phyloP scores from a whole-genome alignment of 495 filamentous ascomycete genomes.

The Trichoderma orchidacearum region DNA sequence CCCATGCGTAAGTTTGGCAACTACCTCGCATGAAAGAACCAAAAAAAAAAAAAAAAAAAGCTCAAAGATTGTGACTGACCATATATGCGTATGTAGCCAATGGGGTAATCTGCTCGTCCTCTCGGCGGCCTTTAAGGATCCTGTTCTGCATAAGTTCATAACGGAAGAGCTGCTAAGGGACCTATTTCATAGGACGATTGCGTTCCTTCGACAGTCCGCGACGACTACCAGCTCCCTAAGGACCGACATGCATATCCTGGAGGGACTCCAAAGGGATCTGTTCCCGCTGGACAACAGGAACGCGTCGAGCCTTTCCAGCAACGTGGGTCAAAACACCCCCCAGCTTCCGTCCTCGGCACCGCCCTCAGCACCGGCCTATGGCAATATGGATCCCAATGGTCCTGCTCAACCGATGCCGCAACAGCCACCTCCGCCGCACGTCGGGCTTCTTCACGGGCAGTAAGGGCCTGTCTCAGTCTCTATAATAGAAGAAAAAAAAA shows the following conservation, averaged over 20 bases:
- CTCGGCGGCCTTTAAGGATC: constrained; percentile 58
- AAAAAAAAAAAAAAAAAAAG: not conserved
- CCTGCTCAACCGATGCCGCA: constrained; percentile 1
- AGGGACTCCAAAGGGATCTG: constrained; percentile 42
- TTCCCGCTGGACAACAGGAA: constrained; percentile 10
- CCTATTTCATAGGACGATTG: constrained; percentile 52
- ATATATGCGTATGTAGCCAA: constrained; percentile 48
- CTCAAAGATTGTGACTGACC: constrained; percentile 3
- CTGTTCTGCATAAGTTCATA: constrained; percentile 37
- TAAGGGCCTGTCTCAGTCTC: too few relatives aligned
- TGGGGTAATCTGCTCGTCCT: constrained; percentile 91
- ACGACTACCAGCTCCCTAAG: constrained; percentile 53
- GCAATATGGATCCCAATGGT: not conserved
- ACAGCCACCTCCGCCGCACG: not conserved
- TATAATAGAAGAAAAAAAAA: too few relatives aligned
- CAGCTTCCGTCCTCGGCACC: constrained; percentile 3
- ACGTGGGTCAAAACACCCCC: constrained; percentile 11
- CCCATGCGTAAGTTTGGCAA: constrained; percentile 71
- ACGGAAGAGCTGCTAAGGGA: constrained; percentile 30
- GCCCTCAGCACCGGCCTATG: not conserved
- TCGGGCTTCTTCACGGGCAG: not conserved
- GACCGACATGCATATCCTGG: constrained; percentile 54
- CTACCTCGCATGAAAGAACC: too few relatives aligned
- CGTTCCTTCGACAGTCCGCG: constrained; percentile 46
- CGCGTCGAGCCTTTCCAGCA: constrained; percentile 32